A percentile compares a stretch with the other conserved stretches of the same genome.
Evolutionary conservation across 2,329 filamentous ascomycete species (phyloP).

Genomic region (Colletotrichum graminicola): DNA sequence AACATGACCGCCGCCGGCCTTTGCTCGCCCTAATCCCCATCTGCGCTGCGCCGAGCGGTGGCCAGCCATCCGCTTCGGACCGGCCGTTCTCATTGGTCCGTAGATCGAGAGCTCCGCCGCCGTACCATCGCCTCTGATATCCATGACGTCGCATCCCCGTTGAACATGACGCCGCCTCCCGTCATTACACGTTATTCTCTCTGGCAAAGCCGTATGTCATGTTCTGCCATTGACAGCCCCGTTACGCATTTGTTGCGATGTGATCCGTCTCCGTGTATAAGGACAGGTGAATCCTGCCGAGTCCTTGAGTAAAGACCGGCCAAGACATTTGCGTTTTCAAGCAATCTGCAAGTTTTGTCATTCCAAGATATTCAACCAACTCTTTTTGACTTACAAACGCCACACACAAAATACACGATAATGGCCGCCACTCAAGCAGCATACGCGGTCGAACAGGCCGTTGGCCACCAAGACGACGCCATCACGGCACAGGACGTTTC

Average conservation of each 20-base stretch:
- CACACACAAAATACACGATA: slow-evolving; percentile 33
- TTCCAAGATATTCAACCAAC: background rate
- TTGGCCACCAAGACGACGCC: slow-evolving; percentile 77
- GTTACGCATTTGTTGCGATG: background rate
- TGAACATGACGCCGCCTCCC: slow-evolving; percentile 30
- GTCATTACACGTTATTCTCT: slow-evolving; percentile 24
- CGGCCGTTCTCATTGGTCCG: slow-evolving; percentile 24
- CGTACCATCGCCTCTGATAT: slow-evolving; percentile 17
- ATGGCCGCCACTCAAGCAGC: slow-evolving; percentile 77
- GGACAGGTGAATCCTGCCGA: background rate
- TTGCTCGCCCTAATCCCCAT: background rate
- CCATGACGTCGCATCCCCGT: slow-evolving; percentile 36
- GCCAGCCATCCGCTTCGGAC: slow-evolving; percentile 9
- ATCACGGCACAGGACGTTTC: slow-evolving; percentile 76
- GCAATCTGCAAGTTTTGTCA: background rate
- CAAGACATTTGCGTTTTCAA: background rate
- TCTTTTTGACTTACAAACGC: background rate
- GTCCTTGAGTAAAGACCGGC: no score
- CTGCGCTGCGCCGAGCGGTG: background rate
- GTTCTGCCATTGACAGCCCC: background rate
- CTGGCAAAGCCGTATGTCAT: background rate
- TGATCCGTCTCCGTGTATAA: background rate
- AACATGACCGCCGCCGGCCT: background rate
- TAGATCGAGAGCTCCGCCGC: slow-evolving; percentile 9
- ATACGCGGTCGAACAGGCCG: slow-evolving; percentile 71